A percentile compares a stretch with the other conserved stretches of the same genome.
These are phyloP conservation scores for Polygonum aviculare DNA, from an alignment of 148 eudicot species.

Conservation along the genomic window DNA sequence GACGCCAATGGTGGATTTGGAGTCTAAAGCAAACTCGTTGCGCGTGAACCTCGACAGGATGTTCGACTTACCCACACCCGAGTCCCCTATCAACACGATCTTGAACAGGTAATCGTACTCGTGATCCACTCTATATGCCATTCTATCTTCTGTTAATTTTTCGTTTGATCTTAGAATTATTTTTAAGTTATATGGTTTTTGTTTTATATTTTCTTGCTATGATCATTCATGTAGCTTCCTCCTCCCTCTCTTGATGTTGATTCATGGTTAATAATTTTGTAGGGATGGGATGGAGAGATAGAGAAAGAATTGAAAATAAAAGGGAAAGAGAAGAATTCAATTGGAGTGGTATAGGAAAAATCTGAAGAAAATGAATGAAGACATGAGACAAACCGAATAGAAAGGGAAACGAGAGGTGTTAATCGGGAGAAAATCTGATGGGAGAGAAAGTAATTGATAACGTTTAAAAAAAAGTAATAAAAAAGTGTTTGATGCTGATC, in stretches of 20 bases:
- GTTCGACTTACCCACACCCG: slow-evolving; percentile 1
- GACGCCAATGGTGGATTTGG: neutral
- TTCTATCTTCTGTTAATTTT: neutral
- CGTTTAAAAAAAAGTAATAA: too few species aligned
- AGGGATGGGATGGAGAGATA: neutral
- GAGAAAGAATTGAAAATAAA: neutral
- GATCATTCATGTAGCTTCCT: neutral
- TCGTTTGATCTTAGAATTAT: neutral
- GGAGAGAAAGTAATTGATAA: neutral
- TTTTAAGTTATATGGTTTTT: neutral
- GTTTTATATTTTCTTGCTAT: neutral
- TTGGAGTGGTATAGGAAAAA: neutral
- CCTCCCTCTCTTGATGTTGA: neutral
- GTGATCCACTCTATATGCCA: slow-evolving; percentile 1
- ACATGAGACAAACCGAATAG: neutral
- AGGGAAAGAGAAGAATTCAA: neutral
- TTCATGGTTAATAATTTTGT: neutral
- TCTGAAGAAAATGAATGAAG: neutral
- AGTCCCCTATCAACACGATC: neutral
- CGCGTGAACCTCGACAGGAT: neutral
- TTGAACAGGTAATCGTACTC: slow-evolving; percentile 1
- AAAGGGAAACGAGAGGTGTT: neutral
- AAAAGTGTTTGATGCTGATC: too few species aligned
- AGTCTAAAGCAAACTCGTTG: neutral
- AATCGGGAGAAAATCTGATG: neutral